Base-by-base conservation (phyloP, 441 rosid genomes). In the Eruca vesicaria region DNA sequence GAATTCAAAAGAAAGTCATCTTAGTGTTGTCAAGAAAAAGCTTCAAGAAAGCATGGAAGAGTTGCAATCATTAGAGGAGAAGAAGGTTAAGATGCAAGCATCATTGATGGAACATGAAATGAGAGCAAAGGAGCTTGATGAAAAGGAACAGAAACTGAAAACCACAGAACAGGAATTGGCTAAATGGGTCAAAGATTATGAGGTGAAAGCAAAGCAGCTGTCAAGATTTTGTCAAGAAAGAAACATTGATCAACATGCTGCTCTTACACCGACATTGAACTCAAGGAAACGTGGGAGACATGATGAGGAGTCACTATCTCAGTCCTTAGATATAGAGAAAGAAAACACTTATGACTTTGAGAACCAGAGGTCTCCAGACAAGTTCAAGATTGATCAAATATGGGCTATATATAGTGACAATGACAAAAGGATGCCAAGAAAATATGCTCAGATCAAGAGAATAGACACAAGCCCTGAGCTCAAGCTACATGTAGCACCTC, bases 361-460 rank as follows among this genome's bases (percentile, higher is more conserved):
- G 74, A 43, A 7, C 9, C 82, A 71, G 62, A 80, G 74, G 71
- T 71, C 78, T 33, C 48, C 20, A 66, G 83, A 74, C 35, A 83
- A 76, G 31, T 85, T 82, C 68, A 41, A 66, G 78, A 28, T 76
- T 69, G 81, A 50, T 76, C 85, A 82, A 70, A n/a, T 81, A 20
- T 84, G 87, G 87, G 87, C 85, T 26, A 18, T 79, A 0, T 84
- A 77, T 52, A 71, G 75, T 35, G 59, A 35, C 9, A 23, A 14
- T 71, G 68, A 18, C 11, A 63, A 79, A 79, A 80, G 78, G 67
- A 74, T 79, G 78, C 84, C 84, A 2, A 79, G 70, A 76, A 69
- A 56, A 48, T 84, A 84, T 69, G 84, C 48, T 69, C 82, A 77
- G 69, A 78, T 84, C 63, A 84, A 77, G 78, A 58, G 23, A 59